Evolutionary conservation across 495 filamentous ascomycete genomes (phyloP).

Genomic region (Hypoxylon fuscum): DNA sequence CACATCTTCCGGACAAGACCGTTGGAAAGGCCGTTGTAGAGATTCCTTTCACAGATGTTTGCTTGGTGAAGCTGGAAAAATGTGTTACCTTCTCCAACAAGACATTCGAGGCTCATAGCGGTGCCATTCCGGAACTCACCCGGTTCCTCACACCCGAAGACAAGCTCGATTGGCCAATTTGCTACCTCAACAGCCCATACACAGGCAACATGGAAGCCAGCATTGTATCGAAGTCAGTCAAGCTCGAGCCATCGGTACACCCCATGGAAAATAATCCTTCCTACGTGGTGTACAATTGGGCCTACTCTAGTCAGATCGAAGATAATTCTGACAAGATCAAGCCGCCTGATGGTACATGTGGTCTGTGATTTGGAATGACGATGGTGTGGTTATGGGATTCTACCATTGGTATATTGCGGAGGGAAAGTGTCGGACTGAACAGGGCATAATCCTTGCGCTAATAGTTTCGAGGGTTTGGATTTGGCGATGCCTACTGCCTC

Average conservation of each 20-base stretch:
- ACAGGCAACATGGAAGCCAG: constrained; percentile 2
- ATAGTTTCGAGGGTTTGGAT: no score
- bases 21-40: constrained; percentile 4
- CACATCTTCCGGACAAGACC: neutral
- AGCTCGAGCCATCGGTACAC: neutral
- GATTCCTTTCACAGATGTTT: constrained; percentile 5
- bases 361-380: no score
- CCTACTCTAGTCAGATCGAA: neutral
- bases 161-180: neutral
- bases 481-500: no score
- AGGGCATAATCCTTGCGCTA: no score
- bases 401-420: no score
- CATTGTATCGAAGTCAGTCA: constrained; percentile 12
- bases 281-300: constrained; percentile 18
- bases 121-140: constrained; percentile 1
- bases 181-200: constrained; percentile 17
- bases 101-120: constrained; percentile 2
- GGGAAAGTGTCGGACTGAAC: no score
- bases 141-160: constrained; percentile 11
- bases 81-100: constrained; percentile 3
- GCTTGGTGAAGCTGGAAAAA: constrained; percentile 8
- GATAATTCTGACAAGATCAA: no score
- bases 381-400: no score
- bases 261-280: neutral
- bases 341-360: no score